Percentiles rank a stretch among this genome's conserved stretches.
phyloP scores from a whole-genome alignment of 441 rosid species.

The Euphorbia schlechtendalii region DNA sequence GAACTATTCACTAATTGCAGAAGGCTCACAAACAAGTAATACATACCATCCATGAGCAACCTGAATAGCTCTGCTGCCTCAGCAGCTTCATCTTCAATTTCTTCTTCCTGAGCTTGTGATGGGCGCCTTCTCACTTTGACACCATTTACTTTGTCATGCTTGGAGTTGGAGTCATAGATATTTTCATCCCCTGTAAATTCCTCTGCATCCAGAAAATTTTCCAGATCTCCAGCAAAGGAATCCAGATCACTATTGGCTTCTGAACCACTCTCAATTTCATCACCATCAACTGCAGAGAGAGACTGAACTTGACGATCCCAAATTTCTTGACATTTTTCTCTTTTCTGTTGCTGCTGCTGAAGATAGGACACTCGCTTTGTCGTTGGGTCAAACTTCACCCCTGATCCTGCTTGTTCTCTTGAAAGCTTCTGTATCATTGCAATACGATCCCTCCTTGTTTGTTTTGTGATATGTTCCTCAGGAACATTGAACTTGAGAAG shows the following conservation, averaged over 20 bases:
- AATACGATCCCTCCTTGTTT: constrained; percentile 98
- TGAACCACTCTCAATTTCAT: constrained; percentile 85
- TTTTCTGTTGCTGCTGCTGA: constrained; percentile 97
- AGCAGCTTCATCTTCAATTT: constrained; percentile 92
- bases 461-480: constrained; percentile 84
- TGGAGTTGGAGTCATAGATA: constrained; percentile 35
- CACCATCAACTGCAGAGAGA: constrained; percentile 78
- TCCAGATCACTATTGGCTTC: constrained; percentile 47
- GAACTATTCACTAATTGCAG: neutral
- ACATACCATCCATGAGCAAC: constrained; percentile 94
- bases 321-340: constrained; percentile 98
- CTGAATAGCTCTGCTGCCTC: constrained; percentile 51
- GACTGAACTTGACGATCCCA: constrained; percentile 95
- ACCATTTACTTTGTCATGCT: constrained; percentile 43
- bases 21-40: constrained; percentile 8
- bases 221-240: constrained; percentile 98
- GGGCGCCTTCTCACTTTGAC: constrained; percentile 81
- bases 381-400: constrained; percentile 93
- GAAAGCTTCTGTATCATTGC: constrained; percentile 99
- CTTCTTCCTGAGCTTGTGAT: constrained; percentile 81
- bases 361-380: constrained; percentile 97
- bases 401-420: constrained; percentile 97
- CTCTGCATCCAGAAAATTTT: constrained; percentile 97
- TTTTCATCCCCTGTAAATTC: constrained; percentile 83
- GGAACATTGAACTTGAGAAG: constrained; percentile 92